Percentiles rank a stretch among this genome's conserved stretches.
phyloP scores from a whole-genome alignment of 139 green algal species.

The Chlamydomonas sphaeroides region DNA sequence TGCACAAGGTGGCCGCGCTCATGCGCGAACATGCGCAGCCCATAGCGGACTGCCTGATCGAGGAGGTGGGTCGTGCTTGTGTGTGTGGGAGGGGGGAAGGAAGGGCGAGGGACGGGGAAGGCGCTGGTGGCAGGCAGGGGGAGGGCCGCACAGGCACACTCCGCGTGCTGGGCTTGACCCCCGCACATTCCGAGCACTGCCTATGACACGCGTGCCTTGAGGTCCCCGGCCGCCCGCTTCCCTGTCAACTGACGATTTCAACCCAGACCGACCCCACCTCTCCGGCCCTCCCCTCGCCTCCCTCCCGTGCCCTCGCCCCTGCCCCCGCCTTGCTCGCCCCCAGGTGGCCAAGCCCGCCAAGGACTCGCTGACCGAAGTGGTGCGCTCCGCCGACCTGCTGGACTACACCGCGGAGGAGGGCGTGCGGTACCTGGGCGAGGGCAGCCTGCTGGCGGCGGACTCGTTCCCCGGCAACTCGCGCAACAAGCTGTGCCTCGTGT shows the following conservation, averaged over 20 bases:
- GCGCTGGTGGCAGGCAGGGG: too few relatives aligned
- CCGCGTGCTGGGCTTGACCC: too few relatives aligned
- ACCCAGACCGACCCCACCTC: too few relatives aligned
- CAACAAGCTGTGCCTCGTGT: constrained; percentile 92
- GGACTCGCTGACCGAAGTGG: constrained; percentile 80
- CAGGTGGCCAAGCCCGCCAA: constrained; percentile 90
- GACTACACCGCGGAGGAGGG: constrained; percentile 96
- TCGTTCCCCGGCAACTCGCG: constrained; percentile 91
- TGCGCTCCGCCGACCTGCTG: constrained; percentile 90
- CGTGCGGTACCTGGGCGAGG: constrained; percentile 84
- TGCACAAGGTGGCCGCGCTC: constrained; percentile 81
- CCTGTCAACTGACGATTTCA: too few relatives aligned
- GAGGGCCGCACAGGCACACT: too few relatives aligned
- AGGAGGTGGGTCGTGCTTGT: constrained; percentile 64
- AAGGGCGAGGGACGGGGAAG: too few relatives aligned
- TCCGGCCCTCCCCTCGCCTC: neutral
- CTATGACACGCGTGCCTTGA: too few relatives aligned
- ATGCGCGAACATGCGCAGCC: constrained; percentile 85
- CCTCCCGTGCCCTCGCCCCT: neutral
- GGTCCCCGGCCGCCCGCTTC: too few relatives aligned
- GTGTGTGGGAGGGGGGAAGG: too few relatives aligned
- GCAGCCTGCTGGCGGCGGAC: constrained; percentile 87
- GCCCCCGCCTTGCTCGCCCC: too few relatives aligned
- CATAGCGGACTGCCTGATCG: constrained; percentile 90
- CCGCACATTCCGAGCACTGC: too few relatives aligned